phyloP scores from a whole-genome alignment of 2,329 filamentous ascomycete genomes.

The Metarhizium anisopliae region DNA sequence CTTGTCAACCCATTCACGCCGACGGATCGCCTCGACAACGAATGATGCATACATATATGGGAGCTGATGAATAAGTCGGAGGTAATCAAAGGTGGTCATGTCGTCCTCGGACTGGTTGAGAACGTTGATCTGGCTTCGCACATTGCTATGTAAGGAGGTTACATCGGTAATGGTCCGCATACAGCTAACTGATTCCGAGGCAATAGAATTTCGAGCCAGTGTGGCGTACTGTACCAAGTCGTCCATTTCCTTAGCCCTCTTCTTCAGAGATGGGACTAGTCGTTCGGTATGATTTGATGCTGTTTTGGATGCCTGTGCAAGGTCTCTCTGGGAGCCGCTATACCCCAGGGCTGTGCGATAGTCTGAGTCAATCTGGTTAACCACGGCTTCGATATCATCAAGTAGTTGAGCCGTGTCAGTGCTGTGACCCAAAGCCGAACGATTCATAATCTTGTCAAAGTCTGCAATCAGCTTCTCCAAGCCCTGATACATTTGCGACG shows the following conservation, averaged over 20 bases:
- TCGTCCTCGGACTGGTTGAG: conserved; percentile 68
- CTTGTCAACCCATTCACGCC: conserved; percentile 87
- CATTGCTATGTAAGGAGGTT: conserved; percentile 62
- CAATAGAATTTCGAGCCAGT: conserved; percentile 59
- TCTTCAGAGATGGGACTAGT: conserved; percentile 48
- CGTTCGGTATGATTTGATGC: conserved; percentile 55
- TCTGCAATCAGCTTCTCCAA: conserved; percentile 53
- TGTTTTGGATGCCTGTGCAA: conserved; percentile 54
- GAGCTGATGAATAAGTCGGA: conserved; percentile 72
- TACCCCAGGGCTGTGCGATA: conserved; percentile 68
- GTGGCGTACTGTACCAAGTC: conserved; percentile 50
- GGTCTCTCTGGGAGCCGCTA: conserved; percentile 50
- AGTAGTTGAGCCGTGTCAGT: conserved; percentile 61
- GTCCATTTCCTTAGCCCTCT: conserved; percentile 51
- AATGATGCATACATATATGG: conserved; percentile 88
- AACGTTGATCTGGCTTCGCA: conserved; percentile 63
- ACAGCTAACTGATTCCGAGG: conserved; percentile 56
- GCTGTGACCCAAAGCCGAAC: conserved; percentile 46
- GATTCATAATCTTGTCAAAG: conserved; percentile 50
- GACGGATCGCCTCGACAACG: conserved; percentile 73
- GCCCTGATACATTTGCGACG: conserved; percentile 49
- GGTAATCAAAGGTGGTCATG: conserved; percentile 68
- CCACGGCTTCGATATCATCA: conserved; percentile 77
- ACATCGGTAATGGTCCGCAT: conserved; percentile 79
- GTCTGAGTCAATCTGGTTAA: conserved; percentile 80